Evolutionary conservation across 257 asterid species (phyloP).

Genomic region (Datura wrightii): DNA sequence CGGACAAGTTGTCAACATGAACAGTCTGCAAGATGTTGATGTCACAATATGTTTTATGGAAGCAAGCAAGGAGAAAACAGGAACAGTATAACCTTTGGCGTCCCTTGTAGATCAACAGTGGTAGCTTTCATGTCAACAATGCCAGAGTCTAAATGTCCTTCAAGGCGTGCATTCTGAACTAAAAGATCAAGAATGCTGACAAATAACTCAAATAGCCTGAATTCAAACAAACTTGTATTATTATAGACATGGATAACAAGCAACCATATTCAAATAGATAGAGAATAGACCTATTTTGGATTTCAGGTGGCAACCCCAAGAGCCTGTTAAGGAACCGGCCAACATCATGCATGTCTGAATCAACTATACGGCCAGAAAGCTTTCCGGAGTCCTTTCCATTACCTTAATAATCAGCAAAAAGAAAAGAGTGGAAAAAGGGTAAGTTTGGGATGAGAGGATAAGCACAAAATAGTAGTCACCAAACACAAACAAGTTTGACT

Average conservation of each 20-base stretch:
- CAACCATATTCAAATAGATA: constrained; percentile 24
- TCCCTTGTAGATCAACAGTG: constrained; percentile 69
- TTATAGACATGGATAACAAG: constrained; percentile 24
- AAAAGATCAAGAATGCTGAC: constrained; percentile 81
- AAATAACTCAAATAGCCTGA: constrained; percentile 95
- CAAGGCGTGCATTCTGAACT: constrained; percentile 78
- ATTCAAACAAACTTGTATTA: constrained; percentile 32
- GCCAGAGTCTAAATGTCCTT: constrained; percentile 94
- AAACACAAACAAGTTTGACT: not conserved
- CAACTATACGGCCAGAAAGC: constrained; percentile 81
- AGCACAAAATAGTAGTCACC: not conserved
- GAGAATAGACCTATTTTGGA: constrained; percentile 80
- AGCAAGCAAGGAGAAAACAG: constrained; percentile 39
- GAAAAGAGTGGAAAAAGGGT: constrained; percentile 21
- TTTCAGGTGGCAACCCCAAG: constrained; percentile 90
- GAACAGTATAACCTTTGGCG: constrained; percentile 73
- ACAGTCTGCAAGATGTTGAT: constrained; percentile 74
- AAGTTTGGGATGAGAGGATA: not conserved
- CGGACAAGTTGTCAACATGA: constrained; percentile 87
- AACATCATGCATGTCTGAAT: constrained; percentile 96
- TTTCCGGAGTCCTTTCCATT: constrained; percentile 78
- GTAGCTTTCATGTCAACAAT: constrained; percentile 90
- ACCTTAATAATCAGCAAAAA: constrained; percentile 50
- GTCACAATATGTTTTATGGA: constrained; percentile 15
- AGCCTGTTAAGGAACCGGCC: constrained; percentile 97